Evolutionary conservation across 768 basidiomycete species (phyloP).

Genomic region (Royoungia palumana): DNA sequence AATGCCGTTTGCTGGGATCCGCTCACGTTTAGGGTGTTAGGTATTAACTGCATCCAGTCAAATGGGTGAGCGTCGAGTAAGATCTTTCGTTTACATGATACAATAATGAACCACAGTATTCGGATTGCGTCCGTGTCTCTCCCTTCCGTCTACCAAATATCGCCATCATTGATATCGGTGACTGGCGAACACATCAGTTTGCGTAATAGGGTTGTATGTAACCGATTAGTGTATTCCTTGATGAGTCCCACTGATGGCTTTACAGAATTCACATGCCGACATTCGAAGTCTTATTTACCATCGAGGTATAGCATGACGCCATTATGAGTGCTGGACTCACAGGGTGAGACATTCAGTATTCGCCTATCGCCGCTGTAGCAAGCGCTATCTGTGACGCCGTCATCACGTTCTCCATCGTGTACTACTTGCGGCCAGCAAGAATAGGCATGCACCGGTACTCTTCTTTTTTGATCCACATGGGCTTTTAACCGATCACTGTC

Average conservation of each 20-base stretch:
- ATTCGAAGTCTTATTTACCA: not conserved
- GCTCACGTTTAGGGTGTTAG: slow-evolving; percentile 5
- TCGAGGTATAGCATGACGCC: slow-evolving; percentile 1
- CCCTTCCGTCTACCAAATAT: not conserved
- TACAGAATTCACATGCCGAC: slow-evolving; percentile 11
- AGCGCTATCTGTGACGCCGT: slow-evolving; percentile 20
- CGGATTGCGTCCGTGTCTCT: slow-evolving; percentile 13
- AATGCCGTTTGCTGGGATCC: too few species aligned
- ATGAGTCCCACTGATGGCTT: not conserved
- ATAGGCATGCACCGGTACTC: slow-evolving; percentile 12
- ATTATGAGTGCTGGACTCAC: not conserved
- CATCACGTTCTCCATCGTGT: slow-evolving; percentile 18
- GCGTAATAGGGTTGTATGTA: not conserved
- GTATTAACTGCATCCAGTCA: slow-evolving; percentile 8
- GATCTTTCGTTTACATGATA: not conserved
- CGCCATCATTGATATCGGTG: not conserved
- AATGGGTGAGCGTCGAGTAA: slow-evolving; percentile 6
- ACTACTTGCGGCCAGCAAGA: slow-evolving; percentile 13
- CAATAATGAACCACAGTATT: slow-evolving; percentile 3
- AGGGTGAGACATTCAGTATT: slow-evolving; percentile 1
- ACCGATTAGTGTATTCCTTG: not conserved
- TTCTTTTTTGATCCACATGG: too few species aligned
- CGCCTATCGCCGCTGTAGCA: slow-evolving; percentile 6
- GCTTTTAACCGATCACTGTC: not conserved
- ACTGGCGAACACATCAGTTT: not conserved